These are phyloP conservation scores for Croton setiger DNA, from an alignment of 441 rosid genomes.

Conservation along the genomic window DNA sequence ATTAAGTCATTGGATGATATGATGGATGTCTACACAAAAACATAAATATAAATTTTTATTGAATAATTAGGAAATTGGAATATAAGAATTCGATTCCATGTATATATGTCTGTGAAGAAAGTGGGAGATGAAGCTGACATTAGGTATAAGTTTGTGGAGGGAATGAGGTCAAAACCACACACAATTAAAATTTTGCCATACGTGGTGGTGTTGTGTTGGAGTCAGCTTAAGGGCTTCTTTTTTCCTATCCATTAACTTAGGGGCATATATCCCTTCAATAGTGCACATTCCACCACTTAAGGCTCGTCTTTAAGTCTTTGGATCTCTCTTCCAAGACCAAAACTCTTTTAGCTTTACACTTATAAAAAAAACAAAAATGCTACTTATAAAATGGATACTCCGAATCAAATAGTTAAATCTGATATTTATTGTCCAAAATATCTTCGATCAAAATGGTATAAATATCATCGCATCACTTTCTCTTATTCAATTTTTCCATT, in stretches of 20 bases:
- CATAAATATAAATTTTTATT: neutral
- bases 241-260: constrained; percentile 7
- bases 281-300: constrained; percentile 18
- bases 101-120: neutral
- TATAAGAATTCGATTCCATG: neutral
- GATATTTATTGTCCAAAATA: neutral
- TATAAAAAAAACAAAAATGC: too few species aligned
- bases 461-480: too few species aligned
- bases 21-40: neutral
- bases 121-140: neutral
- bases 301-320: neutral
- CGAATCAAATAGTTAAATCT: too few species aligned
- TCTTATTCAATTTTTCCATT: too few species aligned
- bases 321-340: neutral
- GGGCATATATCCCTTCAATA: neutral
- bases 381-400: too few species aligned
- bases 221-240: constrained; percentile 10
- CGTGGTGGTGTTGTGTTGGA: constrained; percentile 1
- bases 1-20: constrained; percentile 9
- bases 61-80: neutral
- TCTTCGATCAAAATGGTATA: too few species aligned
- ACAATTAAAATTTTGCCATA: constrained; percentile 1
- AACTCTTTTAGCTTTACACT: neutral
- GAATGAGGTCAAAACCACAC: constrained; percentile 13
- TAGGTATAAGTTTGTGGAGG: constrained; percentile 14